Evolutionary conservation across 306 rosid genomes (phyloP), one percentile per base, ranked within the genome.

Genomic region (Ammopiptanthus mongolicus): DNA sequence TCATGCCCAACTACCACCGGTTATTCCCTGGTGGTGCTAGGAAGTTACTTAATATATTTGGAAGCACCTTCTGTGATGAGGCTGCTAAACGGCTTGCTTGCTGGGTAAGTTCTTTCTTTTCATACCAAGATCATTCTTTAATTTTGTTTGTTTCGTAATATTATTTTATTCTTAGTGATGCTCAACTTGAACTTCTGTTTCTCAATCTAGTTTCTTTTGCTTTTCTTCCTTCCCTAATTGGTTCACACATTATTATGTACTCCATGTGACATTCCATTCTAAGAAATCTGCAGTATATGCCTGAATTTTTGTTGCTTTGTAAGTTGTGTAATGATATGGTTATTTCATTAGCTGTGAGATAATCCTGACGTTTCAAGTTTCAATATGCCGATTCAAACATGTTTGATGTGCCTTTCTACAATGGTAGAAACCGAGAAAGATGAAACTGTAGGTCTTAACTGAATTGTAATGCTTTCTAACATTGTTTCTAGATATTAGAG

Each of bases 61-160:
- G 98, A 29, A 89, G 90, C 85, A 83, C 90, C 74, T 88, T 86
- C 65, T 94, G 98, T 42, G 97, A 94, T 48, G 92, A 88, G 69
- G 91, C 97, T 33, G 98, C 98, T 8, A 94, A 90, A 87, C 92
- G 88, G 83, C 85, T 94, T 25, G 98, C 98, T 33, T 94, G 98
- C 85, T 94, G 97, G 98, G 98, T 94, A 81, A 80, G 88, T 56
- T 18, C 76, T 36, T 1, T 41, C 55, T 72, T 58, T 58, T 22
- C 14, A 47, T 19, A 15, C 42, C 57, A 11, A 62, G 13, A 33
- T 48, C 63, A 29, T 51, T 75, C 25, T 51, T 18, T 10, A 51
- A 31, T 14, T 66, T 78, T n/a, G n/a, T 58, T 10, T 15, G 8
- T 61, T 65, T 29, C 4, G 62, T 53, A 13, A 23, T 17, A 51